Percentiles rank a stretch among this genome's conserved stretches.
Conservation (phyloP, 116 monocot species). For the Cymodocea nodosa region DNA sequence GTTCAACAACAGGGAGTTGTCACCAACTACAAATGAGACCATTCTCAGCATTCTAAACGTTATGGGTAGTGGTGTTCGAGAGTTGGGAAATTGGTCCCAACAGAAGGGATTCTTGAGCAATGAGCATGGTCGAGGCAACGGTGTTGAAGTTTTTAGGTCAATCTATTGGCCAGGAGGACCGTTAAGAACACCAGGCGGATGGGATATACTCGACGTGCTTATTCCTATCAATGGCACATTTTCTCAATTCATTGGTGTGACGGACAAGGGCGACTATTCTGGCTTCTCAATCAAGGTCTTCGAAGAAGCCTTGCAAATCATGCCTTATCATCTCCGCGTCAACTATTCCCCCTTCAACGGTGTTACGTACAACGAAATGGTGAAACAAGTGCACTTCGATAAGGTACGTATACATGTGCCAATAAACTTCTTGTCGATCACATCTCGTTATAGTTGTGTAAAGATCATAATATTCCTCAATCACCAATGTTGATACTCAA, state of each 20-base stretch:
- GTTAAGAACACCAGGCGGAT: background rate
- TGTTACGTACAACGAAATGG: too few species aligned
- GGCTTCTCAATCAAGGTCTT: background rate
- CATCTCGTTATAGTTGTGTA: too few species aligned
- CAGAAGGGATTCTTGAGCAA: constrained; percentile 7
- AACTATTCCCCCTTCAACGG: background rate
- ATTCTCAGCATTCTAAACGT: constrained; percentile 4
- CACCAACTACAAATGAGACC: background rate
- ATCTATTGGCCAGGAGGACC: background rate
- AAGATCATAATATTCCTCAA: too few species aligned
- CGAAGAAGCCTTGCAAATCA: background rate
- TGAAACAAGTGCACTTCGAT: background rate
- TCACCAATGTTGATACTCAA: too few species aligned
- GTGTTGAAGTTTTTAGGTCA: background rate
- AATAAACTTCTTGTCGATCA: background rate
- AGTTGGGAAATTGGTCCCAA: constrained; percentile 21
- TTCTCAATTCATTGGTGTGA: background rate
- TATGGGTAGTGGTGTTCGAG: constrained; percentile 24
- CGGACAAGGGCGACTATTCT: background rate
- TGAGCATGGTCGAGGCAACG: background rate
- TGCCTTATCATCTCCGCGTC: background rate
- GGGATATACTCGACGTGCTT: background rate
- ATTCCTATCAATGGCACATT: background rate
- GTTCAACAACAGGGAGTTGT: background rate
- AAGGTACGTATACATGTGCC: background rate